These are phyloP conservation scores for Geotrichum reessii DNA, from an alignment of 1,139 yeast genomes.

Conservation along the genomic window DNA sequence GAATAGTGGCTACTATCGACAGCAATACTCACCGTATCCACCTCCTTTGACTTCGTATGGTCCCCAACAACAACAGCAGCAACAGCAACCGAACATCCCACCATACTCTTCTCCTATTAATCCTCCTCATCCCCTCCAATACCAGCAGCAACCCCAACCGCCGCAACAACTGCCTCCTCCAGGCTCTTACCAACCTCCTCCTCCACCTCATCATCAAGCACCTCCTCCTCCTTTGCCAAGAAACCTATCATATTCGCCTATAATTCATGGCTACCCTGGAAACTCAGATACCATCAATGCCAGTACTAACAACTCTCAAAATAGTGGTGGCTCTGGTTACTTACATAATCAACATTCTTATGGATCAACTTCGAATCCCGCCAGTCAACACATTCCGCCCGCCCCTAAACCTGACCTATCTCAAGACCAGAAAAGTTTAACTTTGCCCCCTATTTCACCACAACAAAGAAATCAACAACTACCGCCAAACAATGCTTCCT, in stretches of 20 bases:
- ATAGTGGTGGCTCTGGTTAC: neutral
- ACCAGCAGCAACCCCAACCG: conserved; percentile 2
- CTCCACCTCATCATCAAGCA: neutral
- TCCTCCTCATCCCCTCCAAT: neutral
- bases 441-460: conserved; percentile 11
- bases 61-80: conserved; percentile 7
- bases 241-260: conserved; percentile 1
- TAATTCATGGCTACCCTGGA: conserved; percentile 1
- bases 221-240: neutral
- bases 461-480: conserved; percentile 4
- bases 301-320: neutral
- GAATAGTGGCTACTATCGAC: neutral
- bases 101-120: conserved; percentile 2
- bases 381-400: conserved; percentile 10
- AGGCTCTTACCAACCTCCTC: neutral
- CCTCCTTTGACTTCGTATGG: neutral
- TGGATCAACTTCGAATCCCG: neutral
- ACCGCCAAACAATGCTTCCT: neutral
- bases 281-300: neutral
- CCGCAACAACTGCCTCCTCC: neutral
- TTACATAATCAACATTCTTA: neutral
- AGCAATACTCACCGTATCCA: conserved; percentile 2
- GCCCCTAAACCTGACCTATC: conserved; percentile 8
- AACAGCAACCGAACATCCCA: conserved; percentile 1
- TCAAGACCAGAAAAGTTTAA: conserved; percentile 4